These are phyloP conservation scores for Scheffersomyces segobiensis DNA, from an alignment of 1,139 yeast species.

Conservation along the genomic window DNA sequence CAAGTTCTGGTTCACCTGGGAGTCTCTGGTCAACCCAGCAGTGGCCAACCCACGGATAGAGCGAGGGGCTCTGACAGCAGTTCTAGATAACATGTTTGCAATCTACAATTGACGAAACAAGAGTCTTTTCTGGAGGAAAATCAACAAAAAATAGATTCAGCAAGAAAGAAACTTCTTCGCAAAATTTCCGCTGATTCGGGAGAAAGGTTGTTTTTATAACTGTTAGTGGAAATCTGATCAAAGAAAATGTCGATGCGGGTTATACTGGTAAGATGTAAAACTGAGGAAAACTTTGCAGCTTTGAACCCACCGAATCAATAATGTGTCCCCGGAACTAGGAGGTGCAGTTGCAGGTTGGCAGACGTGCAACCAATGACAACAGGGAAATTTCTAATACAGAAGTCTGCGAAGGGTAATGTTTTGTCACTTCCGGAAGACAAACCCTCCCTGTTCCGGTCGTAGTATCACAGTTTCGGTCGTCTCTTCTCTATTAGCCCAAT, in stretches of 20 bases:
- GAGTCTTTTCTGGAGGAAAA: slow-evolving; percentile 5
- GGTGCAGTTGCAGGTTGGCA: not conserved
- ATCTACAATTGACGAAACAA: not conserved
- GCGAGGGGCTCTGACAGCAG: slow-evolving; percentile 34
- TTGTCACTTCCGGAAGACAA: not conserved
- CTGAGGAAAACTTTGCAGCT: not conserved
- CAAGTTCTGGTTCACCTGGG: slow-evolving; percentile 89
- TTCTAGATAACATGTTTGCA: slow-evolving; percentile 39
- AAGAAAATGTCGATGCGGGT: slow-evolving; percentile 1
- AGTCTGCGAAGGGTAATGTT: slow-evolving; percentile 4
- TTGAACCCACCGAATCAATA: not conserved
- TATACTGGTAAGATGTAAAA: not conserved
- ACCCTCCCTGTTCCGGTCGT: not conserved
- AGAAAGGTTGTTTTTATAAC: slow-evolving; percentile 5
- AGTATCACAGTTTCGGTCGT: not conserved
- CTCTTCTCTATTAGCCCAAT: not conserved
- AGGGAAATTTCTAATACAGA: slow-evolving; percentile 19
- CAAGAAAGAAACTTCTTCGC: slow-evolving; percentile 1
- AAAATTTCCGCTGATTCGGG: not conserved
- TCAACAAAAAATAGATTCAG: slow-evolving; percentile 5
- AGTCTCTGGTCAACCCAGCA: slow-evolving; percentile 76
- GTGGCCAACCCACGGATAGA: slow-evolving; percentile 75
- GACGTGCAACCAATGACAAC: slow-evolving; percentile 15
- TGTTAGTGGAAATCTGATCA: not conserved
- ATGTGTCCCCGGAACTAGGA: not conserved